Percentiles rank a stretch among this genome's conserved stretches.
These are phyloP conservation scores for Capsicum rhomboideum DNA, from an alignment of 257 asterid species.

Conservation along the genomic window DNA sequence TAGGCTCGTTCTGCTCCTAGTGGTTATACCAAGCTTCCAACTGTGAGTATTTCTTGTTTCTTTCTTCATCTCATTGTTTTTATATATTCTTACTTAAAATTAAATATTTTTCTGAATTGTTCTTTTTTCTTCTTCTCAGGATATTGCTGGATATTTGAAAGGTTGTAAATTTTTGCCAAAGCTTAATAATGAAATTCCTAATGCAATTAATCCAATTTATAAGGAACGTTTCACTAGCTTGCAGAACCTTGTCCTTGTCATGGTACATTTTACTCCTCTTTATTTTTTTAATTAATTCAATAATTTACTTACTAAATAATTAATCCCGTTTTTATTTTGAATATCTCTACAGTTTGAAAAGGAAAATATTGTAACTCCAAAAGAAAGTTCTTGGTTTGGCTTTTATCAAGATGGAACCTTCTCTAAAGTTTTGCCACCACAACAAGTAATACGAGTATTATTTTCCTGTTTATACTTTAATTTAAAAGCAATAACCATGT, in stretches of 20 bases:
- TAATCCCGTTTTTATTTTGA: not conserved
- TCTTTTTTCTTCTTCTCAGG: not conserved
- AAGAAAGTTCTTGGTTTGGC: conserved; percentile 32
- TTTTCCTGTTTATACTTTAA: not conserved
- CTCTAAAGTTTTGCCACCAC: conserved; percentile 9
- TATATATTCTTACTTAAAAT: not conserved
- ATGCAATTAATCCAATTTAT: conserved; percentile 3
- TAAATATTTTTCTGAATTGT: no score
- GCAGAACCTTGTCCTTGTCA: conserved; percentile 21
- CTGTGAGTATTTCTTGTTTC: not conserved
- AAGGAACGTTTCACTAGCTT: conserved; percentile 17
- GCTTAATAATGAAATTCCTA: conserved; percentile 15
- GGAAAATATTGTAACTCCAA: conserved; percentile 19
- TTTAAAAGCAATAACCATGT: not conserved
- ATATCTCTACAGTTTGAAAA: conserved; percentile 10
- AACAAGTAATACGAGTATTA: conserved; percentile 3
- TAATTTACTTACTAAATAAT: not conserved
- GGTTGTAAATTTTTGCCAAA: conserved; percentile 17
- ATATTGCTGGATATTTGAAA: conserved; percentile 12
- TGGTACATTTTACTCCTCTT: not conserved
- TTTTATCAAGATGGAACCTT: conserved; percentile 17
- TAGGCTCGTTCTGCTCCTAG: conserved; percentile 18
- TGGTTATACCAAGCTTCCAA: conserved; percentile 21
- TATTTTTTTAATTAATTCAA: not conserved
- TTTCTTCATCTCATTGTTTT: not conserved